Conservation (phyloP, 2,329 filamentous ascomycete genomes). For the Exserohilum turcica region DNA sequence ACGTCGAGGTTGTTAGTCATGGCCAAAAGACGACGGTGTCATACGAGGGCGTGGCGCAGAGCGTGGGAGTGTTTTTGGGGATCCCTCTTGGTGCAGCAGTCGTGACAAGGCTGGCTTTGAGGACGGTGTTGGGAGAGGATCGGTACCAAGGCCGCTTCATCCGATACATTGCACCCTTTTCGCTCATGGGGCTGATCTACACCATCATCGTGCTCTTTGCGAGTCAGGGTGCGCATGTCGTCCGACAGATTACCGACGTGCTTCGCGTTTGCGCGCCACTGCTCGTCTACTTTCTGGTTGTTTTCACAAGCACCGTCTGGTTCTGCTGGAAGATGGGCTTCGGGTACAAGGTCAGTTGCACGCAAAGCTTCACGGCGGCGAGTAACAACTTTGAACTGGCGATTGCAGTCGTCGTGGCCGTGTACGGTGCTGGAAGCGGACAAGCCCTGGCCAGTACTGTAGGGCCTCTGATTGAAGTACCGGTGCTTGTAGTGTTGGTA, state of each 20-base stretch:
- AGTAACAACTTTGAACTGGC: constrained; percentile 95
- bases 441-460: constrained; percentile 84
- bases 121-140: constrained; percentile 57
- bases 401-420: constrained; percentile 84
- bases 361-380: constrained; percentile 86
- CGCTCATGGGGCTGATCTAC: constrained; percentile 81
- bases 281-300: constrained; percentile 76
- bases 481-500: constrained; percentile 76
- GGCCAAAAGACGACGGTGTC: constrained; percentile 52
- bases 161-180: constrained; percentile 72
- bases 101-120: constrained; percentile 70
- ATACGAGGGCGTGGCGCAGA: constrained; percentile 74
- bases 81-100: constrained; percentile 82
- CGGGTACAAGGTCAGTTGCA: constrained; percentile 70
- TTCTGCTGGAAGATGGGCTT: constrained; percentile 71
- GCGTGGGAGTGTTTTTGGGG: constrained; percentile 80
- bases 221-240: constrained; percentile 78
- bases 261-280: constrained; percentile 80
- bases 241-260: constrained; percentile 83
- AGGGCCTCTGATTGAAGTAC: constrained; percentile 84
- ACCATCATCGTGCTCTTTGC: constrained; percentile 87
- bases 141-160: constrained; percentile 75
- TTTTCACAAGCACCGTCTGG: constrained; percentile 73
- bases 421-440: constrained; percentile 76
- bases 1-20: constrained; percentile 69